Base-by-base conservation (phyloP, 2,329 filamentous ascomycete species). In the Penicillium verrucosum region DNA sequence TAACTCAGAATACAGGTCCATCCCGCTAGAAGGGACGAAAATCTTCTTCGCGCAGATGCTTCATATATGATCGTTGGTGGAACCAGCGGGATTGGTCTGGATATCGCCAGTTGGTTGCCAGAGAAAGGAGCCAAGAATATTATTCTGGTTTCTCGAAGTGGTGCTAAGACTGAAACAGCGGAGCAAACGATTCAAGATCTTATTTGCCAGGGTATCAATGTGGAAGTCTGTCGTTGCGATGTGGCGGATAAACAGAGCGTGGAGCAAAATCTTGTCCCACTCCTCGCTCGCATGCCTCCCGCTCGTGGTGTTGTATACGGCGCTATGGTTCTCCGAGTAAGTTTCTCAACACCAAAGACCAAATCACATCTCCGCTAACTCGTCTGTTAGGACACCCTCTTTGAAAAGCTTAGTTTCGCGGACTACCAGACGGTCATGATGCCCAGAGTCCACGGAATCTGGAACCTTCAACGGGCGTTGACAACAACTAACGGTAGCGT, bases 41-140 rank as follows among this genome's bases (percentile, higher is more conserved):
- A 56, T 7, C 58, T 66, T 3, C 59, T 66, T 4, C 52, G 45
- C 6, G 18, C 60, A 7, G 59, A 66, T 12, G 75, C 71, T 0
- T 81, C 82, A 0, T 87, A 86, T 57, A 59, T 86, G 5, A 70
- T 87, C 2, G 76, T 78, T 3, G 84, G 85, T n/a, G 82, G 83
- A 0, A 75, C 85, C 0, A 82, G 83, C 10, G 84, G 83, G 1
- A 74, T 87, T 1, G 84, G 84, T 1, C 75, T 77, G 12, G 78
- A 77, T 59, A 78, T 86, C 32, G 78, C 82, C 1, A 73, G 77
- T 50, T 75, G 82, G 51, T 72, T 87, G 43, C 72, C 75, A 32
- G 63, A 68, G 10, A 77, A 79, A 6, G 84, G 84, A 3, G 84
- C 78, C 1, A 76, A 71, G n/a, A 70, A 82, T 54, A 57, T 87